phyloP scores from a whole-genome alignment of 2,329 filamentous ascomycete species.

The Colletotrichum tropicale region DNA sequence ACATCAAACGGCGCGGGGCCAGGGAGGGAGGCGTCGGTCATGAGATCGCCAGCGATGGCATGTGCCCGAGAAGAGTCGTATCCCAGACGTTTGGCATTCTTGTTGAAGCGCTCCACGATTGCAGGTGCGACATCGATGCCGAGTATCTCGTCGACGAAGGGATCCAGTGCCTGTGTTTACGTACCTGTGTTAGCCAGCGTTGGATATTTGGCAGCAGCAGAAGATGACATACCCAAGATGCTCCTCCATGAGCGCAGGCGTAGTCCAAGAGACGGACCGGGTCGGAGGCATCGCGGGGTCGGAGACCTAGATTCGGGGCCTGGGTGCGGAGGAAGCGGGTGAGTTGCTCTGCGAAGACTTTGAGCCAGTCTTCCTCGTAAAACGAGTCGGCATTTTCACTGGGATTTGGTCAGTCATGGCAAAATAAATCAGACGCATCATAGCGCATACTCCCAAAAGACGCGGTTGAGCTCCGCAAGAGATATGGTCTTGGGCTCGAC shows the following conservation, averaged over 20 bases:
- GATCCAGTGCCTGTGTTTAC: conserved; percentile 37
- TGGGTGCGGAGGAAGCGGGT: conserved; percentile 15
- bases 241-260: conserved; percentile 22
- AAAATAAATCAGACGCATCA: not conserved
- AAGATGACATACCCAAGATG: conserved; percentile 10
- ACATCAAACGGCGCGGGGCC: conserved; percentile 32
- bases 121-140: conserved; percentile 38
- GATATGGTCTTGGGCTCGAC: not conserved
- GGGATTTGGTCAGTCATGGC: not conserved
- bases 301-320: conserved; percentile 4
- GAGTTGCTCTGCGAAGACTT: conserved; percentile 12
- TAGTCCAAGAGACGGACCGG: conserved; percentile 22
- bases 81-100: conserved; percentile 26
- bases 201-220: not conserved
- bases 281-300: not conserved
- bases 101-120: conserved; percentile 37
- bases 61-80: conserved; percentile 27
- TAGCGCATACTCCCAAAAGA: conserved; percentile 17
- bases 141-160: conserved; percentile 31
- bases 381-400: conserved; percentile 14
- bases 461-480: conserved; percentile 16
- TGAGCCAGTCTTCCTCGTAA: conserved; percentile 20
- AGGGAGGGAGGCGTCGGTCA: conserved; percentile 23
- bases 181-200: not conserved
- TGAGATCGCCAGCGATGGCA: conserved; percentile 34